Conservation (phyloP, 75 land plant species). For the Pinus albicaulis region DNA sequence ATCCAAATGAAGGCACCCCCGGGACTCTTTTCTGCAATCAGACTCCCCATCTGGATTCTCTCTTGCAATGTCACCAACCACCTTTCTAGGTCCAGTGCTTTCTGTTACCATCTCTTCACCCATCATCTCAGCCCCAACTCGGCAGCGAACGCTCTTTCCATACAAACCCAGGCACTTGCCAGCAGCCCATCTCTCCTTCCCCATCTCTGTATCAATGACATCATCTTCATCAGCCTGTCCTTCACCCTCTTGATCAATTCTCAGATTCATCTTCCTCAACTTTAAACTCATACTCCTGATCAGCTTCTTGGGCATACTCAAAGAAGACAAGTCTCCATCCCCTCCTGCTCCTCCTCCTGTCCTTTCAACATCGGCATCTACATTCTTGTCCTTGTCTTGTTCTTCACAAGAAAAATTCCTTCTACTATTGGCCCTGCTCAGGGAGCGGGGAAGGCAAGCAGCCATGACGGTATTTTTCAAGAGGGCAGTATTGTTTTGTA, state of each 20-base stretch:
- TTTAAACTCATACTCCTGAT: conserved; percentile 41
- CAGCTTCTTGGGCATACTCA: conserved; percentile 50
- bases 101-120: conserved; percentile 30
- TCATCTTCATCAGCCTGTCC: conserved; percentile 7
- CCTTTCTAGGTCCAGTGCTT: conserved; percentile 22
- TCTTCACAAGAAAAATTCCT: conserved; percentile 2
- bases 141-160: conserved; percentile 55
- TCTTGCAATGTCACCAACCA: conserved; percentile 10
- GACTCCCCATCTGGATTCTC: not conserved
- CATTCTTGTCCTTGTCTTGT: conserved; percentile 4
- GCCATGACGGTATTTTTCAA: conserved; percentile 2
- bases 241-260: conserved; percentile 6
- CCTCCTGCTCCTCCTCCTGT: not conserved
- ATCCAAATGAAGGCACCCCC: conserved; percentile 9
- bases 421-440: conserved; percentile 7
- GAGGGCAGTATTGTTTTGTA: not conserved
- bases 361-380: not conserved
- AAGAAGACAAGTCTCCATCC: not conserved
- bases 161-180: conserved; percentile 40
- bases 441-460: conserved; percentile 2
- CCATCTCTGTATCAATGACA: conserved; percentile 21
- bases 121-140: conserved; percentile 44
- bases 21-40: conserved; percentile 3
- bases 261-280: conserved; percentile 33
- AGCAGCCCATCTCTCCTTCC: conserved; percentile 15